Base-by-base conservation (phyloP, 108 stramenopile genomes). In the Cyclostephanos tholiformis region DNA sequence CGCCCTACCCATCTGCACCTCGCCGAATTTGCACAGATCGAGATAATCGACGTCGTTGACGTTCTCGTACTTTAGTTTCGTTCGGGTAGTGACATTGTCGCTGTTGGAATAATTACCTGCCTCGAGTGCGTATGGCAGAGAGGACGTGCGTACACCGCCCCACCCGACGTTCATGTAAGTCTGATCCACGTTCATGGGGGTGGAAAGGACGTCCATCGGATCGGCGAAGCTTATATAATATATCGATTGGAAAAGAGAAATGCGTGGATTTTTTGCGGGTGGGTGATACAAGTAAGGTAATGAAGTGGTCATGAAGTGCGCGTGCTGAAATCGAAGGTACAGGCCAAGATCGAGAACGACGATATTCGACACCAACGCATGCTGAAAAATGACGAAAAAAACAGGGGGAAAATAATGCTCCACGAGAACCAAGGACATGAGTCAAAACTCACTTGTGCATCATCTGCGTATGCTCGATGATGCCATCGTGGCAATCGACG, bases 401-500 rank as follows among this genome's bases (percentile, higher is more conserved):
- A 32, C 32, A n/a, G n/a, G n/a, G n/a, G n/a, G n/a, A 32, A 2
- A 16, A 13, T 1, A 0, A 25, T 53, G 6, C 19, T 5, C 20
- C 25, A 25, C 32, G 26, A n/a, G n/a, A n/a, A n/a, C n/a, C n/a
- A n/a, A n/a, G n/a, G n/a, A n/a, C n/a, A n/a, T n/a, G n/a, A n/a
- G n/a, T n/a, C n/a, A n/a, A 29, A 53, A 66, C 75, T 65, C 35
- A 71, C 60, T 76, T 76, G 39, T 76, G 75, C 2, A 76, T 53
- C 65, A 68, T 41, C 16, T 71, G 60, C 2, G 62, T 72, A 16
- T 68, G 66, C 60, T 76, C 75, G 39, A 76, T 76, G 23, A 76
- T 41, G 16, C 75, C 75, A 16, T 51, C 43, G 0, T 61, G 41
- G 50, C 75, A 76, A 46, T 76, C 64, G n/a, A 61, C 64, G 25